A percentile compares a stretch with the other conserved stretches of the same genome.
These are phyloP conservation scores for Aspergillus sclerotioniger DNA, from an alignment of 495 filamentous ascomycete genomes.

Conservation along the genomic window DNA sequence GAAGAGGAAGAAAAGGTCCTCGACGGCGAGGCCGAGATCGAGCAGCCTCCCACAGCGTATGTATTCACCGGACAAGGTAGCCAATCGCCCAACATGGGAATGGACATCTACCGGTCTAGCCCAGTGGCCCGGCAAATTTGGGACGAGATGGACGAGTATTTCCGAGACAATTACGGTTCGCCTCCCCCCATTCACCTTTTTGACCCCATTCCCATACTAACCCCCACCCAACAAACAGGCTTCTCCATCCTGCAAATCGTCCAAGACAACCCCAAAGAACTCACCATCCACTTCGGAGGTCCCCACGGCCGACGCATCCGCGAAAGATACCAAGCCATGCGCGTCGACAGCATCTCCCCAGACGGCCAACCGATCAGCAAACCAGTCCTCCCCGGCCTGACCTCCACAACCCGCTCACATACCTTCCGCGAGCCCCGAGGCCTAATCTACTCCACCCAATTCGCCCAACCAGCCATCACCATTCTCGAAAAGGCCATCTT, in stretches of 20 bases:
- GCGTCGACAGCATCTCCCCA: not conserved
- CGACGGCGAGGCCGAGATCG: not conserved
- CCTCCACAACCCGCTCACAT: not conserved
- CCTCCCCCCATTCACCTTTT: not conserved
- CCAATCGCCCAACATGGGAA: not conserved
- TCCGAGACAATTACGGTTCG: not conserved
- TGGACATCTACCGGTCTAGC: not conserved
- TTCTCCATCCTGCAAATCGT: conserved; percentile 1
- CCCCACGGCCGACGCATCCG: not conserved
- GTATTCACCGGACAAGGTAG: not conserved
- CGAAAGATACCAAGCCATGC: not conserved
- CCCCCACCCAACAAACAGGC: not conserved
- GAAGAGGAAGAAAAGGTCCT: not conserved
- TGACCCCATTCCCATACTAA: not conserved
- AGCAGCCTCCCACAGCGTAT: not conserved
- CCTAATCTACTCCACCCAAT: conserved; percentile 1
- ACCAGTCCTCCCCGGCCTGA: conserved; percentile 1
- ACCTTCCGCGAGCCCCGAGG: not conserved
- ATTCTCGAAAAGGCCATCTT: conserved; percentile 5
- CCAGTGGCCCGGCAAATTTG: not conserved
- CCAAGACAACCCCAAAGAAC: not conserved
- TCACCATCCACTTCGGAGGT: conserved; percentile 1
- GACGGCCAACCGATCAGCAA: not conserved
- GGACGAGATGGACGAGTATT: not conserved
- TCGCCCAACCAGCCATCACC: conserved; percentile 4